phyloP scores from a whole-genome alignment of 805 yeast genomes.

The Starmerella sp. region DNA sequence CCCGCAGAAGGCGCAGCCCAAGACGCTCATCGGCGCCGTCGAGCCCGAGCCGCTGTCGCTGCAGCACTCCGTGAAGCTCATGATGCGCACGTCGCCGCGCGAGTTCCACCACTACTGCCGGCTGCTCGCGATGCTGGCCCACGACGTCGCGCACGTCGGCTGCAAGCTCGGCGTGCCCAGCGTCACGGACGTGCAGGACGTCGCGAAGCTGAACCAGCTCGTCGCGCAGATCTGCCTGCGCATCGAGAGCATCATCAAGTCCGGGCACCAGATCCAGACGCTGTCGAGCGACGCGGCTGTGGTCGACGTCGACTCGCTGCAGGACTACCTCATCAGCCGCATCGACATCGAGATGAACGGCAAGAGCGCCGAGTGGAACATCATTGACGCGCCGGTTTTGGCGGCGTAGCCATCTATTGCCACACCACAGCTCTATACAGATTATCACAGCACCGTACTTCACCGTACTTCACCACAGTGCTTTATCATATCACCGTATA shows the following conservation, averaged over 20 bases:
- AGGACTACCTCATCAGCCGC: conserved; percentile 22
- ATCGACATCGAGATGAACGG: conserved; percentile 28
- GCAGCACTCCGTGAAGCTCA: conserved; percentile 21
- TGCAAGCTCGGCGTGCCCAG: conserved; percentile 23
- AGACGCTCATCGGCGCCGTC: conserved; percentile 20
- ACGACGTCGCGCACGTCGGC: conserved; percentile 25
- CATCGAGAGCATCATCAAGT: conserved; percentile 18
- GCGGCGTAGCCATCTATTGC: neutral
- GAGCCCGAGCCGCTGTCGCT: conserved; percentile 11
- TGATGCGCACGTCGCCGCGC: conserved; percentile 25
- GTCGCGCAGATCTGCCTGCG: conserved; percentile 27
- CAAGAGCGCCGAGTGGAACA: conserved; percentile 29
- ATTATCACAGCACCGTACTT: neutral
- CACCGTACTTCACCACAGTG: no score
- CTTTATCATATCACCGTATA: no score
- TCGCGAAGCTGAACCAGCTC: conserved; percentile 23
- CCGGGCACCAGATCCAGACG: conserved; percentile 20
- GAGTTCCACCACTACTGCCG: conserved; percentile 27
- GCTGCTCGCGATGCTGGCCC: conserved; percentile 28
- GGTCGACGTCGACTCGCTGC: conserved; percentile 21
- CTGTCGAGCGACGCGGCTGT: conserved; percentile 15
- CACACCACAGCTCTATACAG: no score
- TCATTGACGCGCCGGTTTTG: conserved; percentile 24
- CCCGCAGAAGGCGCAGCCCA: conserved; percentile 24
- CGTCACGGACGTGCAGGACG: conserved; percentile 13